phyloP scores from a whole-genome alignment of 1,139 yeast species.

The Debaryomyces sp. region DNA sequence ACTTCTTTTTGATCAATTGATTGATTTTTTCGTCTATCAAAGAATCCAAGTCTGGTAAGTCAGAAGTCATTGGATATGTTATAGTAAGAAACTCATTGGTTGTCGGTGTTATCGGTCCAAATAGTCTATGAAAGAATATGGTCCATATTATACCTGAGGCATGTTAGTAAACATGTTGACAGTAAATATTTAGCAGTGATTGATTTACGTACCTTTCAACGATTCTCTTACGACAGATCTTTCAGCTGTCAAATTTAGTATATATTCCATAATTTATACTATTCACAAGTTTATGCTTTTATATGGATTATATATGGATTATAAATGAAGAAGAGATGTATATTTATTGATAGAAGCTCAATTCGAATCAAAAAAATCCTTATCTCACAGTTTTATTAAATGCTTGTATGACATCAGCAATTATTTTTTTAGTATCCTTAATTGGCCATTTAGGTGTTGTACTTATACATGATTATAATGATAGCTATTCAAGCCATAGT shows the following conservation, averaged over 20 bases:
- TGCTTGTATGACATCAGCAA: not conserved
- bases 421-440: not conserved
- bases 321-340: not conserved
- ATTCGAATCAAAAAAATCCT: not conserved
- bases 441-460: not conserved
- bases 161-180: conserved; percentile 19
- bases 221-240: conserved; percentile 48
- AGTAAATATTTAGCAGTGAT: not conserved
- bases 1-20: conserved; percentile 34
- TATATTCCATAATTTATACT: conserved; percentile 36
- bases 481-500: not conserved
- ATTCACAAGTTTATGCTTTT: not conserved
- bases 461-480: not conserved
- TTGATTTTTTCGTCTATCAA: conserved; percentile 46
- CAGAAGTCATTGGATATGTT: conserved; percentile 48
- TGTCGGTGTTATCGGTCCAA: conserved; percentile 65
- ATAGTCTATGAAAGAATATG: conserved; percentile 68
- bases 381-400: conserved; percentile 5
- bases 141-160: conserved; percentile 62
- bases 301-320: conserved; percentile 1
- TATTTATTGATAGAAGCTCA: not conserved
- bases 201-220: conserved; percentile 43
- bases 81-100: conserved; percentile 47
- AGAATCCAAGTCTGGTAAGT: conserved; percentile 46
- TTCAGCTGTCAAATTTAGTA: conserved; percentile 41